Conservation (phyloP, 176 grass and related monocot genomes). For the Oryza meridionalis region DNA sequence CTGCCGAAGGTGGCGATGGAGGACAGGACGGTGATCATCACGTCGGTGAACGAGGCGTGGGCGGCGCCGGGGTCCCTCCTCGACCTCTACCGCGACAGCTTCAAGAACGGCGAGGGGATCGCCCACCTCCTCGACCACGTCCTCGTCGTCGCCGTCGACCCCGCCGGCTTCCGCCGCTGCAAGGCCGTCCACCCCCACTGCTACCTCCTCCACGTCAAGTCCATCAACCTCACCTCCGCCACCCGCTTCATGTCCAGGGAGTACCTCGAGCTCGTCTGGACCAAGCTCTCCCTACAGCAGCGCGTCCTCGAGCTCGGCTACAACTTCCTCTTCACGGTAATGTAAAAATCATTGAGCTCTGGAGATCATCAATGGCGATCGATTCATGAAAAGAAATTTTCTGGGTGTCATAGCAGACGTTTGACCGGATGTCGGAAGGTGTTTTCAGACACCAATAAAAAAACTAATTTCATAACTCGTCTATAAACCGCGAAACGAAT, state of each 20-base stretch:
- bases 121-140: constrained; percentile 55
- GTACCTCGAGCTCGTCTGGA: constrained; percentile 73
- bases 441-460: too few relatives aligned
- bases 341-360: too few relatives aligned
- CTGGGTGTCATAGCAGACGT: too few relatives aligned
- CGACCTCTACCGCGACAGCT: constrained; percentile 66
- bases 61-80: constrained; percentile 52
- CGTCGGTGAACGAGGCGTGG: constrained; percentile 72
- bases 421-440: too few relatives aligned
- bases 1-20: constrained; percentile 53
- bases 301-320: constrained; percentile 66
- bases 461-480: too few relatives aligned
- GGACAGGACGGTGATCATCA: constrained; percentile 70
- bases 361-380: neutral
- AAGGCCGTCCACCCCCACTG: constrained; percentile 61
- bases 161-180: constrained; percentile 47
- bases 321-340: constrained; percentile 73
- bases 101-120: constrained; percentile 53
- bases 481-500: too few relatives aligned
- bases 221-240: constrained; percentile 31
- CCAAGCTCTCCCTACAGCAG: constrained; percentile 55
- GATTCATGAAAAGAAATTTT: too few relatives aligned
- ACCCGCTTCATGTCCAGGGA: constrained; percentile 49
- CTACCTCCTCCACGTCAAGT: constrained; percentile 48
- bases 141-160: constrained; percentile 65